Evolutionary conservation across 768 basidiomycete genomes (phyloP).

Genomic region (Phylloporus arenicola): DNA sequence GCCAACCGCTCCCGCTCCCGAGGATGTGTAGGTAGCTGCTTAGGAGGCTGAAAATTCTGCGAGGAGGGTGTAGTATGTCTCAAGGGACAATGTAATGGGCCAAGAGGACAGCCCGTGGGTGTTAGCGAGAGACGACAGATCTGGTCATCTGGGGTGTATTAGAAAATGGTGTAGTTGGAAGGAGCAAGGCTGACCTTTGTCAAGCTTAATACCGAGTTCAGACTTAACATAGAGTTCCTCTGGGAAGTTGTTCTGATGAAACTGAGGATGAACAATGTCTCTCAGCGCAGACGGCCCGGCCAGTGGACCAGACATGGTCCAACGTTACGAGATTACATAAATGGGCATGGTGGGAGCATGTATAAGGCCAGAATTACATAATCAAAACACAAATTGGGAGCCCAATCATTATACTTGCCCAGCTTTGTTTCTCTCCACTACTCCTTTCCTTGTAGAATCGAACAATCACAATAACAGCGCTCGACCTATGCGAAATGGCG

Average conservation of each 20-base stretch:
- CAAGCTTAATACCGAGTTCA: conserved; percentile 81
- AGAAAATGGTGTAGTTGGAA: background rate
- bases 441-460: no score
- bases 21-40: conserved; percentile 75
- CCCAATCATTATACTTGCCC: no score
- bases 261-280: conserved; percentile 82
- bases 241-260: conserved; percentile 88
- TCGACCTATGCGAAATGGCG: no score
- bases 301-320: conserved; percentile 42
- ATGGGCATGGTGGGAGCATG: background rate
- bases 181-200: conserved; percentile 61
- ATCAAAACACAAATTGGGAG: background rate
- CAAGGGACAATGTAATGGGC: conserved; percentile 85
- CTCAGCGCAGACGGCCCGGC: conserved; percentile 52
- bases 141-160: conserved; percentile 66
- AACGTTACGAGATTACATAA: conserved; percentile 7
- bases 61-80: conserved; percentile 87
- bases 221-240: conserved; percentile 78
- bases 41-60: conserved; percentile 86
- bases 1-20: conserved; percentile 77
- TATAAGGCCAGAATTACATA: background rate
- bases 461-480: no score
- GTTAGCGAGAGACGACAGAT: conserved; percentile 85
- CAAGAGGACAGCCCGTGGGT: conserved; percentile 82
- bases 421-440: no score